Evolutionary conservation across 2,329 filamentous ascomycete species (phyloP).

Genomic region (Parascedosporium putredinis): DNA sequence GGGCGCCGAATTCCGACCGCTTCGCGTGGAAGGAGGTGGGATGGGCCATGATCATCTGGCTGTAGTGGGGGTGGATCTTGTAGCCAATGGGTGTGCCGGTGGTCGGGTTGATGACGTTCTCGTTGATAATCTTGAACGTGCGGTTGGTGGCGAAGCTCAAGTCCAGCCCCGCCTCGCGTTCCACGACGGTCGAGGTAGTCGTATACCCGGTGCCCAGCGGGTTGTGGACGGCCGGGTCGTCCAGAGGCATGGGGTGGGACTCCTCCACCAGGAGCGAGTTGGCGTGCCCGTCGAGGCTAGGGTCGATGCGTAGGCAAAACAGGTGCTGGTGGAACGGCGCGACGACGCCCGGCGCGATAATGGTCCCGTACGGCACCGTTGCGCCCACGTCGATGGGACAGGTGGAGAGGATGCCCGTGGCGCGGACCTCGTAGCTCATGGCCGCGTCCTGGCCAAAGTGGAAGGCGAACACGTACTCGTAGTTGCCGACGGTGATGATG

Average conservation of each 20-base stretch:
- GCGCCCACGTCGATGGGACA: slow-evolving; percentile 42
- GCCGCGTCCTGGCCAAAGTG: slow-evolving; percentile 42
- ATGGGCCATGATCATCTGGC: slow-evolving; percentile 31
- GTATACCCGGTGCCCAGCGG: slow-evolving; percentile 39
- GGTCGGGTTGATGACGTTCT: slow-evolving; percentile 27
- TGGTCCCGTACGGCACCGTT: slow-evolving; percentile 45
- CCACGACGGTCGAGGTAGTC: slow-evolving; percentile 31
- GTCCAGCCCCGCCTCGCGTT: slow-evolving; percentile 34
- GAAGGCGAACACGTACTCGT: slow-evolving; percentile 42
- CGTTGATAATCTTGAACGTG: slow-evolving; percentile 38
- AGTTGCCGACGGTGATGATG: slow-evolving; percentile 56
- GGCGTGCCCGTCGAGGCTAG: slow-evolving; percentile 46
- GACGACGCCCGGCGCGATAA: slow-evolving; percentile 52
- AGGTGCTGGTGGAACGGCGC: slow-evolving; percentile 61
- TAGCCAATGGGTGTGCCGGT: slow-evolving; percentile 34
- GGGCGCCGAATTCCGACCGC: slow-evolving; percentile 31
- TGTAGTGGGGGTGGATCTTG: slow-evolving; percentile 33
- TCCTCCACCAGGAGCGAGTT: slow-evolving; percentile 40
- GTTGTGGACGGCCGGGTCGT: slow-evolving; percentile 31
- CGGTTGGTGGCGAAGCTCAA: slow-evolving; percentile 38
- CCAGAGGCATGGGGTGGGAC: slow-evolving; percentile 29
- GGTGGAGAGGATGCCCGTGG: slow-evolving; percentile 33
- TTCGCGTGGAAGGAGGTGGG: slow-evolving; percentile 26
- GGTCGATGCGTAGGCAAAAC: slow-evolving; percentile 56
- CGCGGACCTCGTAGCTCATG: slow-evolving; percentile 23